phyloP scores from a whole-genome alignment of 1,284 basidiomycete genomes.

The Paramarasmius palmivorus region DNA sequence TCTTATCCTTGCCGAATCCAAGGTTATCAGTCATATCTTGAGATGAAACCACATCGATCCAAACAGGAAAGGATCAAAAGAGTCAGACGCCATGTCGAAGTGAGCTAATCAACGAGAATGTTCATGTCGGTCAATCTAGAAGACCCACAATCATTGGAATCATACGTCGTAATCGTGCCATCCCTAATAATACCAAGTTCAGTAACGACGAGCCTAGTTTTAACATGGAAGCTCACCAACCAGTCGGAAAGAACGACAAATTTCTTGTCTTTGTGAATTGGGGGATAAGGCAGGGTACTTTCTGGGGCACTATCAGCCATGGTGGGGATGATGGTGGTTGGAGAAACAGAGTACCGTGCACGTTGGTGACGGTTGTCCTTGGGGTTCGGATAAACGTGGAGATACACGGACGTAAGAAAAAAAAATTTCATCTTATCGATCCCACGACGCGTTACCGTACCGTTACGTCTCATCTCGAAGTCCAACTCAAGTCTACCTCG shows the following conservation, averaged over 20 bases:
- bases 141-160: conserved; percentile 86
- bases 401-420: not conserved
- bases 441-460: no score
- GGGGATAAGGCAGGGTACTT: conserved; percentile 77
- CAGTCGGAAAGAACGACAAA: conserved; percentile 90
- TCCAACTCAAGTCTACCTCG: no score
- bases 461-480: no score
- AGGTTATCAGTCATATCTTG: conserved; percentile 73
- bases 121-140: conserved; percentile 1
- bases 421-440: conserved; percentile 6
- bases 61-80: not conserved
- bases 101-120: not conserved
- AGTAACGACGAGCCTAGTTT: not conserved
- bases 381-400: not conserved
- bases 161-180: conserved; percentile 88
- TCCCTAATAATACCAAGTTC: conserved; percentile 55
- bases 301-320: conserved; percentile 38
- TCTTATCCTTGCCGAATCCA: conserved; percentile 70
- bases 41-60: not conserved
- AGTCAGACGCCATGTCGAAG: not conserved
- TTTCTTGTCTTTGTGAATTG: conserved; percentile 76
- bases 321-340: conserved; percentile 1
- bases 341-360: conserved; percentile 4
- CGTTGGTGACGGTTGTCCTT: not conserved
- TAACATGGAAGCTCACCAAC: conserved; percentile 45